Conservation (phyloP, 2,329 filamentous ascomycete genomes). For the Cytospora leucostoma region DNA sequence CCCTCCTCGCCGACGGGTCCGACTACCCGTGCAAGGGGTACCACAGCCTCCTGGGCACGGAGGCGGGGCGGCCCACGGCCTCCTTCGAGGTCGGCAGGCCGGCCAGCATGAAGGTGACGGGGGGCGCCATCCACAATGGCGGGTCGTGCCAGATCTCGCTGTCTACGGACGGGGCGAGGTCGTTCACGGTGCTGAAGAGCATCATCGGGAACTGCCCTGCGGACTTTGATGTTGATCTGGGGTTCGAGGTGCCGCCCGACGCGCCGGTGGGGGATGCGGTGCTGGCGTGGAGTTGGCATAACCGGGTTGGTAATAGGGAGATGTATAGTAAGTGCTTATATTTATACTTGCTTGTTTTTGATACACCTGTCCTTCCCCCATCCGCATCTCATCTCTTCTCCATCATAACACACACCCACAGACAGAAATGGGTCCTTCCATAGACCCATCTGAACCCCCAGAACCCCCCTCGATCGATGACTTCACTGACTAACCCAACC, state of each 20-base stretch:
- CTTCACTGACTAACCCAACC: no score
- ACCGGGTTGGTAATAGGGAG: conserved; percentile 74
- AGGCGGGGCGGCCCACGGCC: conserved; percentile 54
- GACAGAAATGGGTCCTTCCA: no score
- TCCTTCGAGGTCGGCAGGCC: conserved; percentile 63
- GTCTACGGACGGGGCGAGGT: conserved; percentile 69
- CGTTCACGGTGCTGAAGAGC: conserved; percentile 68
- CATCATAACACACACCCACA: no score
- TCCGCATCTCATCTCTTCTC: no score
- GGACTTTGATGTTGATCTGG: conserved; percentile 51
- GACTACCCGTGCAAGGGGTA: conserved; percentile 78
- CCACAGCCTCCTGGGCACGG: conserved; percentile 50
- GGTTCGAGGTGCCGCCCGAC: conserved; percentile 67
- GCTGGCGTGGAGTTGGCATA: conserved; percentile 78
- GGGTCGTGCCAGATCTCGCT: conserved; percentile 77
- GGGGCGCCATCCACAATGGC: conserved; percentile 65
- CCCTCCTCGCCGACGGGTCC: conserved; percentile 59
- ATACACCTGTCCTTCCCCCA: no score
- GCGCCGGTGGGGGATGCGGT: conserved; percentile 62
- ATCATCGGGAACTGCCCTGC: conserved; percentile 58
- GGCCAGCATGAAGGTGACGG: conserved; percentile 65
- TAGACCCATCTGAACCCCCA: no score
- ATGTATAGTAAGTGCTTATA: conserved; percentile 61
- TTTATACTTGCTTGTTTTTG: no score
- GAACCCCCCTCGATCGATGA: no score